Evolutionary conservation across 1,284 basidiomycete species (phyloP), one percentile per base, ranked within the genome.

Genomic region (Vanrija sp.): DNA sequence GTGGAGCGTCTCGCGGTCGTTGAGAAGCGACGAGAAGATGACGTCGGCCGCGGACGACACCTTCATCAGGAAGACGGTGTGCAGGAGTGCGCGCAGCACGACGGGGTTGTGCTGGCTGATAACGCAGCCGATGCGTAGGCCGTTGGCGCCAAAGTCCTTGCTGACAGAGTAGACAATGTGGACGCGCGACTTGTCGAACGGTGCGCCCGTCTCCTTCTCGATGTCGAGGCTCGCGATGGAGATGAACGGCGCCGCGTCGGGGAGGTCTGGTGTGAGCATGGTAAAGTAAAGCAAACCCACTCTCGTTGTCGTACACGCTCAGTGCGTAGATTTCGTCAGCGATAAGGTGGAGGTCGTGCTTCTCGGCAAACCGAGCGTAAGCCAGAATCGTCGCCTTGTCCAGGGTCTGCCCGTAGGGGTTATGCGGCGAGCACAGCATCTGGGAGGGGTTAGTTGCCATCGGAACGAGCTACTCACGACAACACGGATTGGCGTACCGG

Each of bases 91-190:
- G 16, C 74, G 67, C 29, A 78, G 61, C 5, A 78, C 54, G 6
- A 72, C 58, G 1, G 67, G 69, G 63, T 79, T 78, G 51, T 73
- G 62, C 55, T 75, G 77, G 21, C 74, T 73, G 43, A 78, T 69
- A 16, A 78, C 61, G 8, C 70, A 65, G 12, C 74, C 78, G 38
- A 77, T 57, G 5, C 76, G 69, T 43, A 76, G 65, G 3, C 78
- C 78, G 61, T 79, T 80, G 34, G 72, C 64, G 52, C 78, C 78
- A 56, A 79, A 80, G 61, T 79, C 78, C 58, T 79, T 79, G 59
- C 67, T 70, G 61, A 78, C 50, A n/a, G 39, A 10, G 14, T 28
- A 52, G 66, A 55, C 49, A 72, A 69, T 69, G 52, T 79, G 72
- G 25, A 80, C 50, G 12, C 78, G 65, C 6, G 67, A 60, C 16